These are phyloP conservation scores for Halteria grandinella DNA, from an alignment of 73 alveolate genomes.

Conservation along the genomic window DNA sequence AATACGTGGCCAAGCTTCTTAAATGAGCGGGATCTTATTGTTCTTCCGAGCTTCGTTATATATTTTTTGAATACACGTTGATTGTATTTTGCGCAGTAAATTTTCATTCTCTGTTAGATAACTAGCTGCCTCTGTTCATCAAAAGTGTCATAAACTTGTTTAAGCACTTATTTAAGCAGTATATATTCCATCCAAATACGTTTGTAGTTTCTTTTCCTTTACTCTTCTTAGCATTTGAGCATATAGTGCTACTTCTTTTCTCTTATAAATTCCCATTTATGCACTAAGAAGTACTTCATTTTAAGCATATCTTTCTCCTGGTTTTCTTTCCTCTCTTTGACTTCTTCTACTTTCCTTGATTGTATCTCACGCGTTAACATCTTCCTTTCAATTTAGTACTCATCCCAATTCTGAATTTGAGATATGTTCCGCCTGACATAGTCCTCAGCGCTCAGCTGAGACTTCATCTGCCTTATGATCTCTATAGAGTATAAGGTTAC, in stretches of 20 bases:
- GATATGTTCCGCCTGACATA: conserved; percentile 10
- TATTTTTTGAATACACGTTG: neutral
- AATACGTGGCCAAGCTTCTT: neutral
- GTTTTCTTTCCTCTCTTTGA: conserved; percentile 4
- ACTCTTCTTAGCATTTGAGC: neutral
- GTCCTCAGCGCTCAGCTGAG: conserved; percentile 31
- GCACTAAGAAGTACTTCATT: conserved; percentile 27
- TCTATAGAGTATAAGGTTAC: neutral
- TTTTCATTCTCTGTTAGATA: neutral
- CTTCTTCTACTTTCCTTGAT: neutral
- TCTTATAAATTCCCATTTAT: conserved; percentile 44
- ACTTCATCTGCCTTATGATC: conserved; percentile 10
- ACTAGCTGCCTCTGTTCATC: neutral
- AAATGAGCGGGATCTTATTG: neutral
- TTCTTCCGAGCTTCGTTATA: neutral
- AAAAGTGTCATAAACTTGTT: neutral
- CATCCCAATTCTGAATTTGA: conserved; percentile 24
- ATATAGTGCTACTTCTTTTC: conserved; percentile 18
- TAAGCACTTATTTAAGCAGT: neutral
- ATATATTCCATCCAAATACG: conserved; percentile 9
- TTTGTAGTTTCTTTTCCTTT: conserved; percentile 12
- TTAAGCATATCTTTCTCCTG: neutral
- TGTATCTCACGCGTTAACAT: neutral
- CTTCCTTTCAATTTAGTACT: neutral
- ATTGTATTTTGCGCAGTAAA: neutral